phyloP scores from a whole-genome alignment of 1,284 basidiomycete genomes.

The Melampsora larici-populina region DNA sequence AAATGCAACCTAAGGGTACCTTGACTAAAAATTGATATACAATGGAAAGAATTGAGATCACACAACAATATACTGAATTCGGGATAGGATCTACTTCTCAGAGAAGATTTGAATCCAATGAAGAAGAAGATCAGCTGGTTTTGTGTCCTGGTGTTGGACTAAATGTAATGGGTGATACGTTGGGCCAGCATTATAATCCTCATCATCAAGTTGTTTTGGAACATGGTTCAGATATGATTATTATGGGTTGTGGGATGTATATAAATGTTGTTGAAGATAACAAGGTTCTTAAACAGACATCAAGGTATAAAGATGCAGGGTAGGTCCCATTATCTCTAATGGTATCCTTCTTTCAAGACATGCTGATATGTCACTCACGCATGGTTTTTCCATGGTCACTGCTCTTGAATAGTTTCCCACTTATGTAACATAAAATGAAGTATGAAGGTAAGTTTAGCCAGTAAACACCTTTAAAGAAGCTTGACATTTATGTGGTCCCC shows the following conservation, averaged over 20 bases:
- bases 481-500: too few species aligned
- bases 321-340: neutral
- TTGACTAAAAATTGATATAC: conserved; percentile 84
- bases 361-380: neutral
- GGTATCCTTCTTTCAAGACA: neutral
- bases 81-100: conserved; percentile 94
- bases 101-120: conserved; percentile 55
- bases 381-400: neutral
- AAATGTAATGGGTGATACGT: conserved; percentile 73
- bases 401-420: neutral
- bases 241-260: conserved; percentile 94
- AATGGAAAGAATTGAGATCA: conserved; percentile 80
- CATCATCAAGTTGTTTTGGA: conserved; percentile 78
- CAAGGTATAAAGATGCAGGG: conserved; percentile 39
- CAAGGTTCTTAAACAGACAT: conserved; percentile 7
- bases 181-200: conserved; percentile 97
- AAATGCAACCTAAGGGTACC: conserved; percentile 90
- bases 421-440: too few species aligned
- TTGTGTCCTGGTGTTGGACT: conserved; percentile 90
- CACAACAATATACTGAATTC: conserved; percentile 72
- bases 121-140: conserved; percentile 74
- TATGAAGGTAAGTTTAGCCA: too few species aligned
- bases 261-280: conserved; percentile 58
- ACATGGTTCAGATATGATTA: conserved; percentile 90
- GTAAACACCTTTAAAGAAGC: too few species aligned